Evolutionary conservation across 805 yeast genomes (phyloP).

Genomic region (Naumovozyma baii): DNA sequence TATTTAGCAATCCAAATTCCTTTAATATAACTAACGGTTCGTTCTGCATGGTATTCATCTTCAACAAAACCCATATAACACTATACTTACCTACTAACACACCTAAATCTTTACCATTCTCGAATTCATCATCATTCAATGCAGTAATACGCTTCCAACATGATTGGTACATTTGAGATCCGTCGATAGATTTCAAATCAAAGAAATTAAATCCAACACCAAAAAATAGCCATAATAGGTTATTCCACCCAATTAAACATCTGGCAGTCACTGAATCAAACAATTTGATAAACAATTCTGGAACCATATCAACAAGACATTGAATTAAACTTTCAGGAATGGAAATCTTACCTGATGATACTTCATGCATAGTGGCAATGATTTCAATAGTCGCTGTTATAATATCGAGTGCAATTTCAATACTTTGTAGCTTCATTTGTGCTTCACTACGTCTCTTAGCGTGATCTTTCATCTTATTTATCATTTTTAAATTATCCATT

Average conservation of each 20-base stretch:
- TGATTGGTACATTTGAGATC: conserved; percentile 4
- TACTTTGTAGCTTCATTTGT: conserved; percentile 45
- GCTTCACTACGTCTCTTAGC: conserved; percentile 37
- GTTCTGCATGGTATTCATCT: conserved; percentile 14
- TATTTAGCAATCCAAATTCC: conserved; percentile 14
- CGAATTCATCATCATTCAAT: conserved; percentile 8
- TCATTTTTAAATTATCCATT: conserved; percentile 12
- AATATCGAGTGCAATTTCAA: conserved; percentile 67
- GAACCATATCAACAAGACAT: conserved; percentile 17
- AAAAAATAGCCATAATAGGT: conserved; percentile 45
- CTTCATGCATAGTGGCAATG: conserved; percentile 29
- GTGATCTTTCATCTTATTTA: conserved; percentile 28
- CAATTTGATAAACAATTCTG: conserved; percentile 34
- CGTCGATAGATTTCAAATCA: conserved; percentile 9
- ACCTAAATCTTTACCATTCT: conserved; percentile 14
- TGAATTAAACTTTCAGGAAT: conserved; percentile 4
- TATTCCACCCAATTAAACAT: conserved; percentile 59
- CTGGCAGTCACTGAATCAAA: conserved; percentile 44
- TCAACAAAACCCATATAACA: conserved; percentile 36
- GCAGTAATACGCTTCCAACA: conserved; percentile 13
- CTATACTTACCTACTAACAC: conserved; percentile 34
- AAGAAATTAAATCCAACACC: conserved; percentile 21
- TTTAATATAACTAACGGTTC: conserved; percentile 6
- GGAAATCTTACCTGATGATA: conserved; percentile 6
- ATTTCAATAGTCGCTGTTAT: conserved; percentile 65